These are phyloP conservation scores for Picocystis salinarum DNA, from an alignment of 139 green algal species.

Conservation along the genomic window DNA sequence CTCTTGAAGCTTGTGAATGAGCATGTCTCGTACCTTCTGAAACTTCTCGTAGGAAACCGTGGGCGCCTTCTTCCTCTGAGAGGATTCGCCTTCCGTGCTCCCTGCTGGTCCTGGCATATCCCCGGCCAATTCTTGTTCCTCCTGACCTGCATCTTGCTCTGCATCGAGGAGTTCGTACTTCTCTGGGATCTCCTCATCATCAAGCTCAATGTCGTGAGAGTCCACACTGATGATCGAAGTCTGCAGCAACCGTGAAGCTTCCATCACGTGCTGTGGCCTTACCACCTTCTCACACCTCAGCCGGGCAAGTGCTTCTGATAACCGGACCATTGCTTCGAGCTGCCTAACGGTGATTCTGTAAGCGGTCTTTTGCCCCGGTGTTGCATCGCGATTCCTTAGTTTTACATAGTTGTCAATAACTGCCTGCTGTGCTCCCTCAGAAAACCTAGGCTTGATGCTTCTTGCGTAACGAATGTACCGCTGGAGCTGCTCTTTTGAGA, in stretches of 20 bases:
- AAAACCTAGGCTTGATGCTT: slow-evolving; percentile 54
- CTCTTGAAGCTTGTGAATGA: slow-evolving; percentile 33
- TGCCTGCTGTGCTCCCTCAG: slow-evolving; percentile 27
- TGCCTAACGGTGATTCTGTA: slow-evolving; percentile 86
- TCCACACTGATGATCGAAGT: slow-evolving; percentile 78
- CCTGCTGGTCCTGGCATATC: background rate
- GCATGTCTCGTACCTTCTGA: slow-evolving; percentile 40
- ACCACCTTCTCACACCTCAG: slow-evolving; percentile 25
- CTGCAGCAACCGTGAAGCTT: slow-evolving; percentile 48
- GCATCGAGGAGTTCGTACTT: slow-evolving; percentile 3
- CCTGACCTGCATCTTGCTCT: slow-evolving; percentile 1
- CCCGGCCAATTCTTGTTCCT: background rate
- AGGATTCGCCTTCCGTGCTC: background rate
- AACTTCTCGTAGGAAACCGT: background rate
- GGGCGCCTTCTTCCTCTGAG: too few species aligned
- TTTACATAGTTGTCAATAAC: slow-evolving; percentile 70
- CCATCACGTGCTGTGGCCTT: slow-evolving; percentile 27
- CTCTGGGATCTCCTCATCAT: slow-evolving; percentile 19
- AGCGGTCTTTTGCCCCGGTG: slow-evolving; percentile 47
- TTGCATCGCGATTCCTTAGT: slow-evolving; percentile 61
- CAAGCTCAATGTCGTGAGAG: slow-evolving; percentile 49
- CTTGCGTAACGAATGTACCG: slow-evolving; percentile 86
- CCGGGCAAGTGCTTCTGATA: slow-evolving; percentile 64
- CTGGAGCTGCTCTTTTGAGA: slow-evolving; percentile 73
- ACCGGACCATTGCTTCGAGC: slow-evolving; percentile 83